Percentiles rank a stretch among this genome's conserved stretches.
These are phyloP conservation scores for Lepraria neglecta DNA, from an alignment of 495 filamentous ascomycete species.

Conservation along the genomic window DNA sequence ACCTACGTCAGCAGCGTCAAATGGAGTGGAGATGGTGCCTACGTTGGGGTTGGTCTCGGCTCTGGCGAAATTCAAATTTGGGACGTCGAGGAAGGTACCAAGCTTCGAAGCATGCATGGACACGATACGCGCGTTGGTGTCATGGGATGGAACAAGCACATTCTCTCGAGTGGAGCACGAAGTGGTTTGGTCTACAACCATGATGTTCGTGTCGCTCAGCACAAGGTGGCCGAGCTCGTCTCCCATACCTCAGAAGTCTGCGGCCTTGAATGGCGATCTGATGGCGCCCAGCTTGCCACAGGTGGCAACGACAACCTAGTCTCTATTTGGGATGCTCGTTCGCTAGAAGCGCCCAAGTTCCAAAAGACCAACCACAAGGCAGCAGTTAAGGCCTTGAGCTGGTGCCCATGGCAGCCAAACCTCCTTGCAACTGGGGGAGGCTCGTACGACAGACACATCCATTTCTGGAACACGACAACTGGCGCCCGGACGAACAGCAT, in stretches of 20 bases:
- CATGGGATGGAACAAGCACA: conserved; percentile 98
- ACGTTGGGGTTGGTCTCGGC: conserved; percentile 90
- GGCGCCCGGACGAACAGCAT: conserved; percentile 98
- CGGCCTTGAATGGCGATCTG: conserved; percentile 92
- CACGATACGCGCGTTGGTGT: conserved; percentile 95
- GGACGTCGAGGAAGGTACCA: conserved; percentile 92
- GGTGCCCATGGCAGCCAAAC: conserved; percentile 99
- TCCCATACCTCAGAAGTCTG: conserved; percentile 97
- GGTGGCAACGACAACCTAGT: conserved; percentile 98
- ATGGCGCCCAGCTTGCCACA: conserved; percentile 92
- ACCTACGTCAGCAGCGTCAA: conserved; percentile 98
- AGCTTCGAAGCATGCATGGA: conserved; percentile 96
- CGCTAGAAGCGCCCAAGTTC: conserved; percentile 88
- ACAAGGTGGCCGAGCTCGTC: conserved; percentile 95
- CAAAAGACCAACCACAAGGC: conserved; percentile 99
- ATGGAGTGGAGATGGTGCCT: conserved; percentile 96
- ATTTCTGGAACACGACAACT: conserved; percentile 99
- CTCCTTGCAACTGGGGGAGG: conserved; percentile 93
- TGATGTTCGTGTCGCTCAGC: conserved; percentile 93
- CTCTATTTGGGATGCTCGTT: conserved; percentile 97
- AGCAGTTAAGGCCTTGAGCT: conserved; percentile 94
- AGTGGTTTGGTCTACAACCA: conserved; percentile 98
- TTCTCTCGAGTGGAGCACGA: conserved; percentile 88
- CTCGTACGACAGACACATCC: conserved; percentile 93
- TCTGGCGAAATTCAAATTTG: conserved; percentile 98